Evolutionary conservation across 2,329 filamentous ascomycete species (phyloP).

Genomic region (Sporothrix globosa): DNA sequence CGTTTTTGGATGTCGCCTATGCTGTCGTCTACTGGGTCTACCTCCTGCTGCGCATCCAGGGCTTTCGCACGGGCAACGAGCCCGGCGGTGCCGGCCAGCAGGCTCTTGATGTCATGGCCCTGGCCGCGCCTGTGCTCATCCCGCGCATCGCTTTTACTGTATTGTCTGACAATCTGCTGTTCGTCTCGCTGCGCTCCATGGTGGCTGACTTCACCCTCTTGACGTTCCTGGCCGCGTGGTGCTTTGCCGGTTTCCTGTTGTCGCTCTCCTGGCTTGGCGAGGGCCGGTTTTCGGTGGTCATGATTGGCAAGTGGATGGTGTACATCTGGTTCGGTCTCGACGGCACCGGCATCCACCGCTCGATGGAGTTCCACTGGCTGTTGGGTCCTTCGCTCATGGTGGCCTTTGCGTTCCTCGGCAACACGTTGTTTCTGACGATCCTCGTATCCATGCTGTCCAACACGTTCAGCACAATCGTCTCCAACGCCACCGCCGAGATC

Average conservation of each 20-base stretch:
- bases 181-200: conserved; percentile 80
- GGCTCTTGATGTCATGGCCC: conserved; percentile 76
- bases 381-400: conserved; percentile 80
- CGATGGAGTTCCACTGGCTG: conserved; percentile 74
- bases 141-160: conserved; percentile 81
- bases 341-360: conserved; percentile 64
- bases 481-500: conserved; percentile 79
- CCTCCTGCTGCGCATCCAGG: conserved; percentile 67
- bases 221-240: conserved; percentile 76
- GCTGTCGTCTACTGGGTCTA: conserved; percentile 72
- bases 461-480: conserved; percentile 77
- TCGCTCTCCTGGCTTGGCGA: conserved; percentile 78
- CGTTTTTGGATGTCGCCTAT: conserved; percentile 81
- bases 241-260: conserved; percentile 79
- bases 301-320: conserved; percentile 87
- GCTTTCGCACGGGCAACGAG: conserved; percentile 52
- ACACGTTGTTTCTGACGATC: conserved; percentile 86
- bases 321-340: conserved; percentile 93
- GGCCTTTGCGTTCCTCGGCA: conserved; percentile 81
- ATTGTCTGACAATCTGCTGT: conserved; percentile 81
- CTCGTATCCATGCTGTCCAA: conserved; percentile 85
- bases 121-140: conserved; percentile 76
- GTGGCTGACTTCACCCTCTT: conserved; percentile 83
- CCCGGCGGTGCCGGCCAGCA: conserved; percentile 60
- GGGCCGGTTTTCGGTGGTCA: conserved; percentile 63